These are phyloP conservation scores for Murraya koenigii DNA, from an alignment of 345 rosid genomes.

Conservation along the genomic window DNA sequence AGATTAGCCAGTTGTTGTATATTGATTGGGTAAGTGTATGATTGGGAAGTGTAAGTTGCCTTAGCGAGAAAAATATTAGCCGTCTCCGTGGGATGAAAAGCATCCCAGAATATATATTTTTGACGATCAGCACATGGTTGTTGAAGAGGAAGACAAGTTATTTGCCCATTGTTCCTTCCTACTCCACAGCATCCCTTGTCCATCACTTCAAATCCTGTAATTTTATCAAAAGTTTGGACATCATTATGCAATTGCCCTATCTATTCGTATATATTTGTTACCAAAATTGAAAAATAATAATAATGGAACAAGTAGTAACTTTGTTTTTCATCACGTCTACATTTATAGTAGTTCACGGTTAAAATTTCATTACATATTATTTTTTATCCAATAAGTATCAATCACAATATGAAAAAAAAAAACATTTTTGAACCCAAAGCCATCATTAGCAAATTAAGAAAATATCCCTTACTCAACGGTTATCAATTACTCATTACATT, in stretches of 20 bases:
- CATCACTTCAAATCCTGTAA: constrained; percentile 69
- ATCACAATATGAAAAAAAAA: no score
- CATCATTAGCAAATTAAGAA: no score
- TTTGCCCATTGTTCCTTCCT: constrained; percentile 87
- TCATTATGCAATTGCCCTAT: background rate
- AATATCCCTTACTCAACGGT: no score
- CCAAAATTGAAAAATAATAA: no score
- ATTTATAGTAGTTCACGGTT: no score
- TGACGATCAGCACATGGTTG: constrained; percentile 56
- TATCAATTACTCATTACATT: no score
- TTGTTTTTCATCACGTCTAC: no score
- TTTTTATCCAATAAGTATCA: no score
- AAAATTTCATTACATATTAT: no score
- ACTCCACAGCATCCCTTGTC: constrained; percentile 96
- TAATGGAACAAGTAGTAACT: no score
- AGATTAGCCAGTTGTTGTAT: constrained; percentile 66
- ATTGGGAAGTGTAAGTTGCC: constrained; percentile 42
- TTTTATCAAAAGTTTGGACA: background rate
- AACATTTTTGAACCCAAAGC: no score
- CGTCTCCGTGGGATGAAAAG: constrained; percentile 82
- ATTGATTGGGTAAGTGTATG: constrained; percentile 66
- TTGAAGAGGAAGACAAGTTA: constrained; percentile 86
- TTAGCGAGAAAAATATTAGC: constrained; percentile 63
- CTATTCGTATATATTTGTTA: no score
- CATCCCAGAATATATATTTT: constrained; percentile 89